Evolutionary conservation across 202 grass and related monocot genomes (phyloP), one percentile per base, ranked within the genome.

Genomic region (Musa balbisiana): DNA sequence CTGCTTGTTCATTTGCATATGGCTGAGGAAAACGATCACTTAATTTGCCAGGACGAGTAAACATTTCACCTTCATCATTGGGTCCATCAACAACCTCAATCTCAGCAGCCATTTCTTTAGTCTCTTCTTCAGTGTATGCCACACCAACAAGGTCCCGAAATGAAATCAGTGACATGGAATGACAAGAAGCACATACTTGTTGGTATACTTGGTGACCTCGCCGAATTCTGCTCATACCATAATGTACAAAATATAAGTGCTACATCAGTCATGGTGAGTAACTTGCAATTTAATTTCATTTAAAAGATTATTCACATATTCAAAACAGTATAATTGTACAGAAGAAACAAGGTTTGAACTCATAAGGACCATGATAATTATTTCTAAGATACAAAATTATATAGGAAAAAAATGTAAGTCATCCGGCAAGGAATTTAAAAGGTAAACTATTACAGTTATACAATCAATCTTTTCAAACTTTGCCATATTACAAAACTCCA

Each of bases 61-160:
- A 97, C 90, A 97, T 97, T 75, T 97, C 94, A 65, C 91, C 94
- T 79, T 98, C 94, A 66, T 98, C 94, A 77, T 98, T 98, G 68
- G 94, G 94, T 72, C 91, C 94, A 77, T 98, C 94, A 69, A 81
- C 77, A 33, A 98, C 94, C 87, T 98, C 94, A 84, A 98, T 98
- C 83, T 98, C 94, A 80, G 94, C 91, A 86, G 94, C 94, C 94
- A 98, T 93, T 69, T 84, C 91, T 72, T 98, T 98, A 51, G 87
- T 89, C 78, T 98, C 94, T 68, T 98, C 94, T 76, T 98, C 94
- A 67, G 91, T 98, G 71, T 98, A 97, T 12, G 94, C 90, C 73
- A 97, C 94, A 2, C 94, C 90, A 10, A 97, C 94, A 75, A 97
- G 83, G 82, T 97, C 94, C 26, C 94, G 84, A 84, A 91, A 97